Evolutionary conservation across 78 protist genomes (phyloP).

Genomic region (Dictyostelium intermedium): DNA sequence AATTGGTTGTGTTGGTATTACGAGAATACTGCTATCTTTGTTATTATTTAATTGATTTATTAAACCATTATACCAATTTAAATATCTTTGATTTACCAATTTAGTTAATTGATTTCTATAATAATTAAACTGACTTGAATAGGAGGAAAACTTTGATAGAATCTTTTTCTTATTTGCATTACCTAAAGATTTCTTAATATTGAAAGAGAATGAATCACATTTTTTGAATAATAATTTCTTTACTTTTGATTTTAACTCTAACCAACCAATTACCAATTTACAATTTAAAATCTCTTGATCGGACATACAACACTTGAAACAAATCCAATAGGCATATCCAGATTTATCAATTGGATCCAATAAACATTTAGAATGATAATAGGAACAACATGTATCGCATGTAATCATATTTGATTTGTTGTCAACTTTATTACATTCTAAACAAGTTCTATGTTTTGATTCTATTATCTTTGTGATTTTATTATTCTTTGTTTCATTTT

Average conservation of each 20-base stretch:
- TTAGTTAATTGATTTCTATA: slow-evolving; percentile 19
- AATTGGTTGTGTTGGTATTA: background rate
- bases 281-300: slow-evolving; percentile 52
- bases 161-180: slow-evolving; percentile 30
- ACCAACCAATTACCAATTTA: slow-evolving; percentile 68
- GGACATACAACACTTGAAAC: slow-evolving; percentile 61
- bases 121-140: slow-evolving; percentile 10
- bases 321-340: slow-evolving; percentile 61
- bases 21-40: background rate
- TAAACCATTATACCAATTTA: slow-evolving; percentile 26
- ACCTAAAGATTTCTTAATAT: background rate
- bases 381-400: slow-evolving; percentile 60
- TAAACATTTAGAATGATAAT: slow-evolving; percentile 30
- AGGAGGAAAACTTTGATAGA: slow-evolving; percentile 1
- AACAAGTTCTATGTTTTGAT: slow-evolving; percentile 10
- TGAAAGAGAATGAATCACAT: slow-evolving; percentile 60
- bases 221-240: slow-evolving; percentile 29
- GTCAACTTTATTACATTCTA: background rate
- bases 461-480: background rate
- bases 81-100: slow-evolving; percentile 59
- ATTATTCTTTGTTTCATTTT: background rate
- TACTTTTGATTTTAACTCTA: slow-evolving; percentile 48
- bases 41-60: background rate
- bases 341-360: slow-evolving; percentile 46
- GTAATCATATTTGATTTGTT: background rate